Conservation (phyloP, 345 rosid genomes). For the Geranium brycei region DNA sequence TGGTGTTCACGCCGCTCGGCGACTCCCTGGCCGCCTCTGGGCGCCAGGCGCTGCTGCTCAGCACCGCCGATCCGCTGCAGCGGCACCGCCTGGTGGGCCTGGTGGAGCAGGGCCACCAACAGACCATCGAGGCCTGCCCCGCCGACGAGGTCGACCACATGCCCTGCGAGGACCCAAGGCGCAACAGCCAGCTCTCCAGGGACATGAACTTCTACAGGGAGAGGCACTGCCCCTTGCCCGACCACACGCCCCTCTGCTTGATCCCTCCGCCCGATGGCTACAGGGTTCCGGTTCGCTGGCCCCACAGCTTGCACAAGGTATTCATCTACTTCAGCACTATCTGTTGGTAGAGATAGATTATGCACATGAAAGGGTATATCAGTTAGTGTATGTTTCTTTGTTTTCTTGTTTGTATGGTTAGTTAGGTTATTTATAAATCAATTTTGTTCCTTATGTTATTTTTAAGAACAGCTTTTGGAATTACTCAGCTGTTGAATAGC, state of each 20-base stretch:
- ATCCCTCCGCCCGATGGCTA: conserved; percentile 82
- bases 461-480: too few relatives aligned
- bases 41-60: conserved; percentile 71
- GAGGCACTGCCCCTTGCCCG: conserved; percentile 77
- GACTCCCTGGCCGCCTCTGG: conserved; percentile 98
- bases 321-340: not conserved
- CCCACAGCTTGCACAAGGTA: conserved; percentile 84
- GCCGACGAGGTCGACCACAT: conserved; percentile 65
- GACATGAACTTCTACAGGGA: conserved; percentile 89
- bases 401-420: too few relatives aligned
- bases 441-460: too few relatives aligned
- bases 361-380: too few relatives aligned
- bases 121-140: conserved; percentile 69
- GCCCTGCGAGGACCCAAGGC: conserved; percentile 97
- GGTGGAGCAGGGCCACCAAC: conserved; percentile 52
- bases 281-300: conserved; percentile 74
- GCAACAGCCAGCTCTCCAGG: conserved; percentile 78
- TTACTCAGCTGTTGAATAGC: too few relatives aligned
- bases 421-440: too few relatives aligned
- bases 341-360: too few relatives aligned
- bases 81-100: conserved; percentile 62
- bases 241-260: conserved; percentile 71
- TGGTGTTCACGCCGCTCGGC: conserved; percentile 82
- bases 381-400: too few relatives aligned
- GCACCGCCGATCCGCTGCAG: conserved; percentile 75